Base-by-base conservation (phyloP, 495 filamentous ascomycete genomes). In the Apiosordaria backusii region DNA sequence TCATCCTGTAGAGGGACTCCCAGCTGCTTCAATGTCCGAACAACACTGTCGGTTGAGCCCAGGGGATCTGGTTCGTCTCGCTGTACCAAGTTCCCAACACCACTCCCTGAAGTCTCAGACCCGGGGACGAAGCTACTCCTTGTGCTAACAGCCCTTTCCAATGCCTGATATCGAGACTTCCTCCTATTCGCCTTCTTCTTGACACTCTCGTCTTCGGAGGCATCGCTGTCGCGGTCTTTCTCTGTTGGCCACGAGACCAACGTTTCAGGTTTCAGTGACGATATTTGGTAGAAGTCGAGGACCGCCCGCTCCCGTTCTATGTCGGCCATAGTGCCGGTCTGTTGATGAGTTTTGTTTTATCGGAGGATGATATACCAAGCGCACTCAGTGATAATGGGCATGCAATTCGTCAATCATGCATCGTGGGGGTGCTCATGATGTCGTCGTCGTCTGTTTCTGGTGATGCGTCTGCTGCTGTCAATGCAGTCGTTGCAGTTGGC, bases 41-140 rank as follows among this genome's bases (percentile, higher is more conserved):
- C 87, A n/a, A 99, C 92, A 71, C 91, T 96, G 59, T 91, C 88
- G 0, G 88, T 84, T 13, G 83, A 84, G 0, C 95, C 95, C 54
- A 99, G 77, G 2, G 95, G 92, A 75, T 99, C 95, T 1, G 92
- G 87, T 75, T 99, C 95, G 74, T 99, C 95, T 69, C 88, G 87
- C 72, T 92, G 91, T 19, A 92, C 89, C 57, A 92, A 73, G 70
- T 89, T 94, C 68, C 91, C 89, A 54, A 89, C 81, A 26, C 84
- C 85, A 71, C 88, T 82, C 45, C 81, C 85, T 19, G 85, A 87
- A 73, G 82, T 89, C 69, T 91, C 85, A 40, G 89, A 87, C 4
- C 90, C 90, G 18, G 89, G 85, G 16, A 89, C 81, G 23, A 84
- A 76, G 63, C 85, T 90, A 71, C 81, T 82, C 70, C 87, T 82